Evolutionary conservation across 2,329 filamentous ascomycete genomes (phyloP), one percentile per base, ranked within the genome.

Genomic region (Trichothecium roseum): DNA sequence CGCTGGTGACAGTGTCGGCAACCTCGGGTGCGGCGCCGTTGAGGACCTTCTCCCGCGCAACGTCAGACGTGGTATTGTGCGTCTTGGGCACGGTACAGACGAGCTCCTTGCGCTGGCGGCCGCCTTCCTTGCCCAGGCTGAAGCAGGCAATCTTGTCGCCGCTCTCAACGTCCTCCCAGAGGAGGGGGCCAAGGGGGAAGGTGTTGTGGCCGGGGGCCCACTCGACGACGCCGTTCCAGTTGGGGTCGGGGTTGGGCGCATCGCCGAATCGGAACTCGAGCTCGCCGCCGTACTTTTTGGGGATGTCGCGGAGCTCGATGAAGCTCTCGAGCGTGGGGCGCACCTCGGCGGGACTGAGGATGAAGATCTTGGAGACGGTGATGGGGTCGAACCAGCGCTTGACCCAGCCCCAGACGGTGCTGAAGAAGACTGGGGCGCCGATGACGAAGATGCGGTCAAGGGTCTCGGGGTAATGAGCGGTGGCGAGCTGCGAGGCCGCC

Each of bases 361-460:
- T 91, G 57, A 94, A 94, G 56, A 96, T 95, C 65, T 96, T 96
- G 50, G 85, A 91, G 3, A 87, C 84, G 24, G 89, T 95, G 42
- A 87, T 86, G 6, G 88, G 88, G 62, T 88, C 83, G 52, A 94
- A 94, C 87, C 88, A 94, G 51, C 83, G 81, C 69, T 94, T 94
- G 61, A 94, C 74, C 86, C 87, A 94, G 45, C 84, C 78, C 88
- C 88, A 89, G 40, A 94, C 84, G 3, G 86, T 94, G 34, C 83
- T 82, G 66, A 94, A 94, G 70, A 94, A 94, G 31, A 73, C 64
- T 7, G 89, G 89, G 1, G 89, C 89, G 41, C 88, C 88, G 43
- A 95, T 86, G 50, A 96, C 82, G 42, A 68, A 68, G 48, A 68
- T 68, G 27, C 63, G 49, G 40, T 60, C 89, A 34, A 95, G 64